Conservation (phyloP, 371 early-diverging fungal genomes). For the Entomophthora muscae region DNA sequence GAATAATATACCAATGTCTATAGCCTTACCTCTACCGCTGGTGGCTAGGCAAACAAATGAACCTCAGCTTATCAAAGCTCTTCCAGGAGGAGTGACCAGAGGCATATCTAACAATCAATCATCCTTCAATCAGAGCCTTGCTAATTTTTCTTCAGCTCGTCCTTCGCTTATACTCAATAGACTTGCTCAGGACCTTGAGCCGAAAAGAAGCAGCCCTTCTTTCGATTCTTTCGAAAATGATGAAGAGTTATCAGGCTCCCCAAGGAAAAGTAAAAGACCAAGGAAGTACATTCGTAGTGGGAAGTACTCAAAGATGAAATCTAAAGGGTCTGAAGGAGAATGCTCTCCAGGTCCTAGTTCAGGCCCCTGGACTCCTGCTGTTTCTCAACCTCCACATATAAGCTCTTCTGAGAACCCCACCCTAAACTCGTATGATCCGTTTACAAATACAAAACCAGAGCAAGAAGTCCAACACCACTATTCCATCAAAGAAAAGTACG, state of each 20-base stretch:
- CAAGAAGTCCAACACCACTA: background rate
- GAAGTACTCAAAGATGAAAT: background rate
- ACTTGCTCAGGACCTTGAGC: background rate
- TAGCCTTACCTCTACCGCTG: background rate
- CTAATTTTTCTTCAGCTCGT: background rate
- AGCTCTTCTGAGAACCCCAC: background rate
- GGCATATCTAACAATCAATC: background rate
- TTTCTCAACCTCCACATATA: background rate
- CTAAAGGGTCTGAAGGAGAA: background rate
- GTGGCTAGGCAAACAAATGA: background rate
- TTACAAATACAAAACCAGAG: background rate
- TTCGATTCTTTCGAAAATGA: background rate
- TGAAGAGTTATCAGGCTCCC: background rate
- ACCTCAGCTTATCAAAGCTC: background rate
- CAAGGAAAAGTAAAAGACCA: background rate
- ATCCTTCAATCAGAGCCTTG: background rate
- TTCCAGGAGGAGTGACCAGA: background rate
- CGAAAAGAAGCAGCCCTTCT: background rate
- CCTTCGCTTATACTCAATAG: background rate
- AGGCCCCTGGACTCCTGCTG: background rate
- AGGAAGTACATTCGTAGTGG: background rate
- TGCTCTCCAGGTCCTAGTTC: background rate
- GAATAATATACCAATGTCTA: background rate
- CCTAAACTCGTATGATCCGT: no score
- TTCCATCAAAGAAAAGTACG: background rate